Base-by-base conservation (phyloP, 148 eudicot species). In the Drosera capensis region DNA sequence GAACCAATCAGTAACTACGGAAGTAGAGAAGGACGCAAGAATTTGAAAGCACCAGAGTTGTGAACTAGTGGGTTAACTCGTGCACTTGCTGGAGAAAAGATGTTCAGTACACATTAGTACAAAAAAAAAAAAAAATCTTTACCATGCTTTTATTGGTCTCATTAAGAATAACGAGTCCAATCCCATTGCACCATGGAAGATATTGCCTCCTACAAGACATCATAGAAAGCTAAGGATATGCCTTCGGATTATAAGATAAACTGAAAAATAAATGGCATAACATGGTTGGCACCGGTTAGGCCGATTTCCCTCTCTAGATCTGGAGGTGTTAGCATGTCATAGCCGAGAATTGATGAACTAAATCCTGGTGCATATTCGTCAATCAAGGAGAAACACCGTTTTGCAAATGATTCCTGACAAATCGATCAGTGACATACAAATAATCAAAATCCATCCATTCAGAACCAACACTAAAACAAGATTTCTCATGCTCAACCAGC, bases 311-410 rank as follows among this genome's bases (percentile, higher is more conserved):
- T 73, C 65, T 92, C 99, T 18, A 92, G 94, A 67, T 92, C 99
- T 20, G 99, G 99, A 23, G 99, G 95, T 66, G 99, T 71, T 66
- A 92, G 74, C 99, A 92, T 92, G 63, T 92, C 99, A 44, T 92
- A 92, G 54, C 79, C 90, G 63, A 92, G 58, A 43, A 92, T 50
- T 30, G 99, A 92, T 43, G 99, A 92, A 40, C 71, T 78, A 77
- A 92, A 92, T 51, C 95, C 95, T 7, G 95, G 95, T 46, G 94
- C 93, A 48, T 92, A 74, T 48, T 92, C 99, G 21, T 92, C 94
- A 48, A 90, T 81, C 70, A 85, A 62, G 45, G 72, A 46, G 54
- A 90, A 85, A 50, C 99, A 90, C 54, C 86, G 64, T 19, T 85
- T 65, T 11, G 85, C 95, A 62, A 80, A 90, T 35, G 76, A 65